These are phyloP conservation scores for Trichosphaerium sp. DNA, from an alignment of 78 protist species.

Conservation along the genomic window DNA sequence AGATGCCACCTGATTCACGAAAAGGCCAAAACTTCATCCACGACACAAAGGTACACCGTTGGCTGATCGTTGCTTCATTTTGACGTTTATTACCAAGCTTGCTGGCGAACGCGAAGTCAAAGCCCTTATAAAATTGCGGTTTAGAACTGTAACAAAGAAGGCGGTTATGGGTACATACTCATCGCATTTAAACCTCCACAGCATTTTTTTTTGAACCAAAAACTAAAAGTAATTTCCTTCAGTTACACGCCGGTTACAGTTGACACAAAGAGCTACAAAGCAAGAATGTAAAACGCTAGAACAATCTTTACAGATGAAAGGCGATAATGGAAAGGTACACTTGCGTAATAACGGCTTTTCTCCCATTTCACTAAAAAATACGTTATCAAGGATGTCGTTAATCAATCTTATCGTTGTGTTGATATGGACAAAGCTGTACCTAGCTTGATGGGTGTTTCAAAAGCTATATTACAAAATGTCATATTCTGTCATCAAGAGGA, in stretches of 20 bases:
- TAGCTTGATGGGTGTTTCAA: slow-evolving; percentile 80
- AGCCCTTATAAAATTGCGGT: slow-evolving; percentile 83
- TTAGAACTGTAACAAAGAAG: slow-evolving; percentile 18
- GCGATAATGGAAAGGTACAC: slow-evolving; percentile 10
- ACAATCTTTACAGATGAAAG: slow-evolving; percentile 8
- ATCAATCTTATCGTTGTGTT: slow-evolving; percentile 46
- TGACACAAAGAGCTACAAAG: slow-evolving; percentile 19
- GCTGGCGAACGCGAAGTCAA: slow-evolving; percentile 60
- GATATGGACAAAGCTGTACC: slow-evolving; percentile 69
- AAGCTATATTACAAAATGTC: slow-evolving; percentile 87
- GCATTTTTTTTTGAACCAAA: not conserved
- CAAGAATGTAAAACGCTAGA: slow-evolving; percentile 37
- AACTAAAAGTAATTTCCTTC: not conserved
- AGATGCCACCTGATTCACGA: slow-evolving; percentile 79
- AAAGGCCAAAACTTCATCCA: slow-evolving; percentile 75
- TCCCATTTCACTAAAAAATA: not conserved
- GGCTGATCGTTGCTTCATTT: no score
- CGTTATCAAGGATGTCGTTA: not conserved
- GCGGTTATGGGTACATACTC: slow-evolving; percentile 17
- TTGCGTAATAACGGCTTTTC: no score
- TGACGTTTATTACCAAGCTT: slow-evolving; percentile 3
- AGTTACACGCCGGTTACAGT: not conserved
- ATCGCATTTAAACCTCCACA: not conserved
- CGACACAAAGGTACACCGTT: slow-evolving; percentile 60
- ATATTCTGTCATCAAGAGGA: slow-evolving; percentile 99